Base-by-base conservation (phyloP, 2,329 filamentous ascomycete genomes). In the Colletotrichum noveboracense region DNA sequence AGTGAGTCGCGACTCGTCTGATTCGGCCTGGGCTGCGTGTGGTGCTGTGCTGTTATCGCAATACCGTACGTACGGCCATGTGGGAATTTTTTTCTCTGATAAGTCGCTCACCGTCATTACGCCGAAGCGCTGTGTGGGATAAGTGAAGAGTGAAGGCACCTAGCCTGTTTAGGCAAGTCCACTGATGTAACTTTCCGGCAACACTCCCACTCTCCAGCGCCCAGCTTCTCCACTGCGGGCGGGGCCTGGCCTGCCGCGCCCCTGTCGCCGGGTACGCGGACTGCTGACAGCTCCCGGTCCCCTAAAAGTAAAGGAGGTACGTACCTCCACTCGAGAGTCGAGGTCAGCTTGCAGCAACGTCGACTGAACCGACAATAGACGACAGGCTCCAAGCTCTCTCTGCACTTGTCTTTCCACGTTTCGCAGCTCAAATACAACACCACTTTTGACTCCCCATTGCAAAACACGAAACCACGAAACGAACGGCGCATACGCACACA, bases 301-400 rank as follows among this genome's bases (percentile, higher is more conserved):
- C 74, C 43, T 69, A 65, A 58, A 28, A 48, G 30, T 36, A 60
- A 34, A 24, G 32, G 32, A 16, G 73, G 28, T 71, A 74, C 71
- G 71, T 74, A 74, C 52, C 67, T 70, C 38, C 28, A 62, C 24
- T 65, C 0, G n/a, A 48, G 43, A 52, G 43, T 52, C 69, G 52
- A 74, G 65, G 66, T 61, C 48, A 74, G 73, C 73, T 75, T 65
- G 73, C 73, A 75, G 73, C 73, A 75, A 75, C 73, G 73, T 73
- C 70, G 48, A 75, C 73, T 21, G 61, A 55, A 67, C 72, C 69
- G 69, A 67, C 48, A 52, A n/a, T 67, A 75, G 38, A 72, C 62
- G 36, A 30, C 55, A 26, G 21, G 16, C 16, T 32, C 43, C 43
- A 66, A 58, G 58, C 58, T 64, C 28, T 9, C 26, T 55, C 38